Conservation (phyloP, 345 rosid species). For the Mercurialis annua region DNA sequence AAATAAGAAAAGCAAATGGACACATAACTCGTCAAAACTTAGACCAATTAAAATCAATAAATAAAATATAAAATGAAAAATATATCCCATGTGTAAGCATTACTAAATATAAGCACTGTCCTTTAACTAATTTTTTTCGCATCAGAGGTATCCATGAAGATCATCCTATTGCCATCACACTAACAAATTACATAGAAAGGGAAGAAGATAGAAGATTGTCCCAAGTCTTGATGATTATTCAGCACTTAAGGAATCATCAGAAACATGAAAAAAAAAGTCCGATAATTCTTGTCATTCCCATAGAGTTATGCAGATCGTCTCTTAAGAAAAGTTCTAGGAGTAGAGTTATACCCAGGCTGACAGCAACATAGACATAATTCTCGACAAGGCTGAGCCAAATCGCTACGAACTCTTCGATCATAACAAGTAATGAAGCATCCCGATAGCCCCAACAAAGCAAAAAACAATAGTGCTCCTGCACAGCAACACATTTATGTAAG, state of each 20-base stretch:
- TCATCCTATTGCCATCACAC: not conserved
- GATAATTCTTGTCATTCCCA: not conserved
- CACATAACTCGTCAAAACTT: not conserved
- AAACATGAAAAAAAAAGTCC: not conserved
- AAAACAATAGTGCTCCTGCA: slow-evolving; percentile 89
- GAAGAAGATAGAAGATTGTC: not conserved
- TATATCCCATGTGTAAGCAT: not conserved
- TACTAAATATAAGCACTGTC: not conserved
- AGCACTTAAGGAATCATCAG: not conserved
- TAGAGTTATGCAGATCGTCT: not conserved
- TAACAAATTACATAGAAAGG: not conserved
- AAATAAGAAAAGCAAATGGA: slow-evolving; percentile 7
- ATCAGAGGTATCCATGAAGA: not conserved
- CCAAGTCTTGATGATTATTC: not conserved
- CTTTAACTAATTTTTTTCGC: not conserved
- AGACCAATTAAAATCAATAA: not conserved
- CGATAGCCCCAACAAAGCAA: slow-evolving; percentile 96
- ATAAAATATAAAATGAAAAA: not conserved
- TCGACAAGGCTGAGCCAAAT: slow-evolving; percentile 96
- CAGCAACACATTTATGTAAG: slow-evolving; percentile 10
- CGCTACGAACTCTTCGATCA: slow-evolving; percentile 94
- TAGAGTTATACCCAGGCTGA: slow-evolving; percentile 78
- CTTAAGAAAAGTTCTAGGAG: not conserved
- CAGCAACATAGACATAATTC: slow-evolving; percentile 98
- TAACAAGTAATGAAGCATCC: slow-evolving; percentile 99